These are phyloP conservation scores for Ganoderma boninense DNA, from an alignment of 1,284 basidiomycete species.

Conservation along the genomic window DNA sequence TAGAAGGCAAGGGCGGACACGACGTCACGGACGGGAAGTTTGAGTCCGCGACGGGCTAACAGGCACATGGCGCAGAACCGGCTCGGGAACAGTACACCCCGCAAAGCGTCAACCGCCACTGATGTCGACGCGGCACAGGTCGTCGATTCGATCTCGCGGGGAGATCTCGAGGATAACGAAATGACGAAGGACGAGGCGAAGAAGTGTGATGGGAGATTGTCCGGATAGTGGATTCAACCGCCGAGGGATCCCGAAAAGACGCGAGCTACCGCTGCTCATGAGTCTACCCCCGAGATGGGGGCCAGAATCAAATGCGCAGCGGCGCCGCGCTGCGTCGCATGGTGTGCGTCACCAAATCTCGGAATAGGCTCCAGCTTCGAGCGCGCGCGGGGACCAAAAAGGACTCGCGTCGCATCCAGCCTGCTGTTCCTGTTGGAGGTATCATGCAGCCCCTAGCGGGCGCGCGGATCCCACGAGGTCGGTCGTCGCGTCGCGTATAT, in stretches of 20 bases:
- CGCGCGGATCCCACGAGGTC: constrained; percentile 29
- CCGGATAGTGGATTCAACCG: background rate
- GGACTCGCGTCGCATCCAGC: constrained; percentile 10
- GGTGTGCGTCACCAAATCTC: constrained; percentile 11
- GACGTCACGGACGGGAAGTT: background rate
- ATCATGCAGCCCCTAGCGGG: constrained; percentile 13
- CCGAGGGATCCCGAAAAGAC: background rate
- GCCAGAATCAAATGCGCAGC: constrained; percentile 24
- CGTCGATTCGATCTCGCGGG: background rate
- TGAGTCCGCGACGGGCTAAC: background rate
- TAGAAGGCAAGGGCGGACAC: background rate
- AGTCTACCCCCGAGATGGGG: constrained; percentile 2
- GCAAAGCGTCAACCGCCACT: constrained; percentile 4
- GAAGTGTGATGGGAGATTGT: background rate
- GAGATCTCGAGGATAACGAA: background rate
- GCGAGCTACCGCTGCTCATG: background rate
- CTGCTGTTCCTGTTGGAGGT: constrained; percentile 17
- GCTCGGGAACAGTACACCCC: constrained; percentile 5
- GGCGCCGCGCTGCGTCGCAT: constrained; percentile 4
- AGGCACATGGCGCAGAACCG: background rate
- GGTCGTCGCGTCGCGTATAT: constrained; percentile 27
- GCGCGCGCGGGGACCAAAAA: constrained; percentile 17
- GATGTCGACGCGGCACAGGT: constrained; percentile 1
- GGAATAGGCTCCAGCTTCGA: background rate
- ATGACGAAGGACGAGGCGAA: background rate